These are phyloP conservation scores for Beauveria varroae DNA, from an alignment of 2,329 filamentous ascomycete species.

Conservation along the genomic window DNA sequence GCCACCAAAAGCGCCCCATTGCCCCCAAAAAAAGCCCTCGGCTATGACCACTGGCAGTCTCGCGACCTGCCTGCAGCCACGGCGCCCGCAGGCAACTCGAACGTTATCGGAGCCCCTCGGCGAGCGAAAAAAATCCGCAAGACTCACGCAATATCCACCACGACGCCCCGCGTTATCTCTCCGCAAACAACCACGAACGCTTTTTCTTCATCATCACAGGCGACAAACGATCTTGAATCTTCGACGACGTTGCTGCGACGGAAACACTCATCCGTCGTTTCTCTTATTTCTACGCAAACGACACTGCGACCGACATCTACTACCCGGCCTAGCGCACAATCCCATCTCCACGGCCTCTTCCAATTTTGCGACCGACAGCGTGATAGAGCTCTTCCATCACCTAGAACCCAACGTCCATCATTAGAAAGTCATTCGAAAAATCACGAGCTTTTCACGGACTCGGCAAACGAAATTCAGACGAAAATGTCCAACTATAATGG, in stretches of 20 bases:
- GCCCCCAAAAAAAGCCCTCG: not conserved
- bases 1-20: not conserved
- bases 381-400: not conserved
- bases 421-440: not conserved
- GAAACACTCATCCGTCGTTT: not conserved
- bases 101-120: conserved; percentile 12
- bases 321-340: not conserved
- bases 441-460: not conserved
- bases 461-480: not conserved
- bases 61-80: not conserved
- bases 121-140: conserved; percentile 10
- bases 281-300: not conserved
- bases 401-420: not conserved
- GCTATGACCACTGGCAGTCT: not conserved
- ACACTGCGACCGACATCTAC: not conserved
- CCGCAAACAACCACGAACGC: conserved; percentile 7
- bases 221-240: not conserved
- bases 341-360: too few relatives aligned
- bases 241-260: not conserved
- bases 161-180: conserved; percentile 10
- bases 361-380: not conserved
- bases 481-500: conserved; percentile 67
- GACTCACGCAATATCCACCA: not conserved
- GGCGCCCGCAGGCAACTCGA: not conserved
- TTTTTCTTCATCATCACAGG: not conserved